These are phyloP conservation scores for Candida arabinofermentans DNA, from an alignment of 805 yeast genomes.

Conservation along the genomic window DNA sequence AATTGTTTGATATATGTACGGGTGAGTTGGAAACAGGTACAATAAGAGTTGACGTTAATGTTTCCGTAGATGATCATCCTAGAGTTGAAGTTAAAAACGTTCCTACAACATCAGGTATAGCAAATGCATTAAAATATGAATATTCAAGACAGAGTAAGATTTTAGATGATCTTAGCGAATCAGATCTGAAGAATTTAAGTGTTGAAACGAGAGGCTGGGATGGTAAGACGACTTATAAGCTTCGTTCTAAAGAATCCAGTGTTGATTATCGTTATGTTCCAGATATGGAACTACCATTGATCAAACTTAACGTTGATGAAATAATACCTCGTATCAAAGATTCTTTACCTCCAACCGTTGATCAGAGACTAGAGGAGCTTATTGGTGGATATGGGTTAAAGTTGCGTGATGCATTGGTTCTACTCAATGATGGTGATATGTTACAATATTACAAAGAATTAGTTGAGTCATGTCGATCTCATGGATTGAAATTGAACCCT, in stretches of 20 bases:
- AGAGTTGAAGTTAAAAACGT: conserved; percentile 89
- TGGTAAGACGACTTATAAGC: conserved; percentile 61
- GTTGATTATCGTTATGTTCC: conserved; percentile 93
- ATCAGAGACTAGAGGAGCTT: conserved; percentile 40
- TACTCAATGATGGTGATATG: conserved; percentile 48
- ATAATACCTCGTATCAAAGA: conserved; percentile 35
- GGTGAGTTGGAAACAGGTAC: conserved; percentile 96
- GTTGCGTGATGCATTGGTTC: conserved; percentile 70
- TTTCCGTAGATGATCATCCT: conserved; percentile 68
- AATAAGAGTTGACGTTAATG: conserved; percentile 89
- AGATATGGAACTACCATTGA: conserved; percentile 78
- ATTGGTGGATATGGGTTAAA: conserved; percentile 56
- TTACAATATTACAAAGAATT: conserved; percentile 50
- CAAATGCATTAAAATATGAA: conserved; percentile 71
- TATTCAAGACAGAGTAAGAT: conserved; percentile 61
- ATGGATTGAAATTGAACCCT: conserved; percentile 36
- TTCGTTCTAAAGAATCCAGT: conserved; percentile 75
- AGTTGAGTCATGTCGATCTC: conserved; percentile 26
- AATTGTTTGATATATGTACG: conserved; percentile 67
- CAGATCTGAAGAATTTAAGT: conserved; percentile 5
- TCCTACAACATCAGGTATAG: conserved; percentile 77
- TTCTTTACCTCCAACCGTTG: conserved; percentile 59
- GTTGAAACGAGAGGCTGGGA: conserved; percentile 90
- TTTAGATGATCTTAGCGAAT: conserved; percentile 33
- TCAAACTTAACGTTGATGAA: conserved; percentile 43